These are phyloP conservation scores for Penicillium sp. DNA, from an alignment of 2,329 filamentous ascomycete genomes.

Conservation along the genomic window DNA sequence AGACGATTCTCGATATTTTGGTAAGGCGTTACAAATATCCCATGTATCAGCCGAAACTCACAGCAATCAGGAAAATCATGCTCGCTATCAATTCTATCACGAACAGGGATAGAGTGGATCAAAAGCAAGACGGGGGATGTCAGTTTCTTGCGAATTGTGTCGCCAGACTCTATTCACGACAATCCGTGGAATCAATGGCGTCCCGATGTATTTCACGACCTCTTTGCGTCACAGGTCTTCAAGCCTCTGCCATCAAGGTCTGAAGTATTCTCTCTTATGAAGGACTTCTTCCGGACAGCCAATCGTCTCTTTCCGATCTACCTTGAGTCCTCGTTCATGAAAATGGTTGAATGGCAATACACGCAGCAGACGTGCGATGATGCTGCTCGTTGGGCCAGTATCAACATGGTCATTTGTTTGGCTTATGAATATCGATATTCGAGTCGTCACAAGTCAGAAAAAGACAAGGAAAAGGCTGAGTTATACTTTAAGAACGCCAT, in stretches of 20 bases:
- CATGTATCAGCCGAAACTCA: slow-evolving; percentile 1
- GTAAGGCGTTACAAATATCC: slow-evolving; percentile 8
- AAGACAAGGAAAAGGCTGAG: slow-evolving; percentile 91
- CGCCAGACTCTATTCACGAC: slow-evolving; percentile 77
- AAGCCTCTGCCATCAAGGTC: slow-evolving; percentile 76
- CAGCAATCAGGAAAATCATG: slow-evolving; percentile 74
- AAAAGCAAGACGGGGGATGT: slow-evolving; percentile 92
- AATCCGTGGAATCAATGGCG: slow-evolving; percentile 94
- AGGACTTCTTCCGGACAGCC: slow-evolving; percentile 94
- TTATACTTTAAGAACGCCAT: slow-evolving; percentile 93
- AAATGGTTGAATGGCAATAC: slow-evolving; percentile 90
- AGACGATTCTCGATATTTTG: slow-evolving; percentile 87
- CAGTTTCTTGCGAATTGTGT: slow-evolving; percentile 86
- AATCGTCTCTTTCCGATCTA: slow-evolving; percentile 97
- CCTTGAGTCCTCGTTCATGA: slow-evolving; percentile 95
- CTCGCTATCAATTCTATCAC: slow-evolving; percentile 93
- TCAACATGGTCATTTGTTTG: slow-evolving; percentile 87
- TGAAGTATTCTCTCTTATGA: slow-evolving; percentile 82
- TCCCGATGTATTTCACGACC: slow-evolving; percentile 88
- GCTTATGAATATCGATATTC: slow-evolving; percentile 87
- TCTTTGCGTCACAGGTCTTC: slow-evolving; percentile 82
- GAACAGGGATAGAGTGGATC: slow-evolving; percentile 95
- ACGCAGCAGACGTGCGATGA: slow-evolving; percentile 87
- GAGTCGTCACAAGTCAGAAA: slow-evolving; percentile 82
- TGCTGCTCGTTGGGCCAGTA: slow-evolving; percentile 93